phyloP scores from a whole-genome alignment of 352 stramenopile genomes.

The Sclerospora graminicola region DNA sequence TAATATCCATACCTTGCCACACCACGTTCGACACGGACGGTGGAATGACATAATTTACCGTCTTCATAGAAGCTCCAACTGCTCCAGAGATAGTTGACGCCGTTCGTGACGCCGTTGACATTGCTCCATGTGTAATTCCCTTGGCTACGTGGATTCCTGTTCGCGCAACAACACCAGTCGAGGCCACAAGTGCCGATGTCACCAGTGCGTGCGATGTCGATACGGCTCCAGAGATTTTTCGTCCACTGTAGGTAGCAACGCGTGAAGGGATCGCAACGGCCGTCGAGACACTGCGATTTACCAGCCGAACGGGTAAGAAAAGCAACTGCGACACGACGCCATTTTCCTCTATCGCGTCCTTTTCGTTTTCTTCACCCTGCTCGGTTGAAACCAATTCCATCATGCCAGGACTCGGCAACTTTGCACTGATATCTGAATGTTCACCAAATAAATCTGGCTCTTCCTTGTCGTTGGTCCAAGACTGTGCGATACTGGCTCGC shows the following conservation, averaged over 20 bases:
- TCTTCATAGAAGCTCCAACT: constrained; percentile 42
- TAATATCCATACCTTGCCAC: constrained; percentile 51
- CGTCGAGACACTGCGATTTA: constrained; percentile 46
- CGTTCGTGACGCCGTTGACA: constrained; percentile 51
- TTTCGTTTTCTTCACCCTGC: neutral
- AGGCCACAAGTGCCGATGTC: constrained; percentile 47
- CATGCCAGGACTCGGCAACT: constrained; percentile 7
- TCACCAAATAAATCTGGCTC: constrained; percentile 46
- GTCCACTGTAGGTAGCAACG: constrained; percentile 40
- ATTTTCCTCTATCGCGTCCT: neutral
- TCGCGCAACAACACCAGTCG: constrained; percentile 29
- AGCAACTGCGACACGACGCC: constrained; percentile 44
- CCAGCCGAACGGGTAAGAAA: constrained; percentile 45
- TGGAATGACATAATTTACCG: constrained; percentile 42
- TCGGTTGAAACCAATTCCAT: constrained; percentile 6
- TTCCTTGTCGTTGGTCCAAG: neutral
- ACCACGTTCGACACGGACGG: constrained; percentile 47
- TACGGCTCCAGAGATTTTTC: constrained; percentile 45
- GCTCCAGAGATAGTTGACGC: constrained; percentile 35
- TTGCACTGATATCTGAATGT: constrained; percentile 7
- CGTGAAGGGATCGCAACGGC: constrained; percentile 39
- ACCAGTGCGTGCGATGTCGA: constrained; percentile 48
- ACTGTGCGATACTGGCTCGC: constrained; percentile 28
- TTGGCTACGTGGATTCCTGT: constrained; percentile 46
- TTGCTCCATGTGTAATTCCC: constrained; percentile 33